phyloP scores from a whole-genome alignment of 2,329 filamentous ascomycete genomes.

The Fusarium drepaniforme region DNA sequence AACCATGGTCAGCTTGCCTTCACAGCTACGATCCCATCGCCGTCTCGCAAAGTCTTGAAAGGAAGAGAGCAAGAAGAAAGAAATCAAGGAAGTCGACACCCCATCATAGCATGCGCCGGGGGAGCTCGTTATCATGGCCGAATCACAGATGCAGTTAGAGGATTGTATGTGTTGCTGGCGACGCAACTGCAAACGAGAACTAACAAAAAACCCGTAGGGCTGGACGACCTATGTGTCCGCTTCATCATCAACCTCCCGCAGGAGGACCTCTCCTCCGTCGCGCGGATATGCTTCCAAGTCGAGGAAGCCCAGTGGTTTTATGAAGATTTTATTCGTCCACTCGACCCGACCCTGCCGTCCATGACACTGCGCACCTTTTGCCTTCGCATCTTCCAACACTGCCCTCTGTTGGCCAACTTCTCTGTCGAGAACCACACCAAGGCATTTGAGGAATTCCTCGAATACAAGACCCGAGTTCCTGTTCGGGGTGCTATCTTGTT shows the following conservation, averaged over 20 bases:
- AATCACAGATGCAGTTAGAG: slow-evolving; percentile 86
- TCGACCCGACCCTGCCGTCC: slow-evolving; percentile 86
- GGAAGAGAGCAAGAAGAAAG: slow-evolving; percentile 17
- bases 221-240: slow-evolving; percentile 97
- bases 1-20: slow-evolving; percentile 50
- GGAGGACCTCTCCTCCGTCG: slow-evolving; percentile 89
- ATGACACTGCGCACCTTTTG: slow-evolving; percentile 89
- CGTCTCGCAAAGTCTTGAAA: slow-evolving; percentile 49
- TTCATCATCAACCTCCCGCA: slow-evolving; percentile 97
- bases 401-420: slow-evolving; percentile 86
- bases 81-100: slow-evolving; percentile 10
- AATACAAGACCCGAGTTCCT: slow-evolving; percentile 94
- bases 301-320: slow-evolving; percentile 99
- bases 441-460: slow-evolving; percentile 91
- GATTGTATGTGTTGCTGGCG: slow-evolving; percentile 73
- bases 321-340: slow-evolving; percentile 96
- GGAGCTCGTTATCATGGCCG: slow-evolving; percentile 72
- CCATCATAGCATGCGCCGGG: slow-evolving; percentile 46
- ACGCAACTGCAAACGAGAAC: slow-evolving; percentile 25
- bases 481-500: slow-evolving; percentile 95
- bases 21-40: slow-evolving; percentile 45
- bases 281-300: slow-evolving; percentile 97
- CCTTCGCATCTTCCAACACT: slow-evolving; percentile 92
- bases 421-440: slow-evolving; percentile 81
- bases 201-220: slow-evolving; percentile 67